Percentiles rank a stretch among this genome's conserved stretches.
Evolutionary conservation across 257 asterid genomes (phyloP).

Genomic region (Jacaranda mimosifolia): DNA sequence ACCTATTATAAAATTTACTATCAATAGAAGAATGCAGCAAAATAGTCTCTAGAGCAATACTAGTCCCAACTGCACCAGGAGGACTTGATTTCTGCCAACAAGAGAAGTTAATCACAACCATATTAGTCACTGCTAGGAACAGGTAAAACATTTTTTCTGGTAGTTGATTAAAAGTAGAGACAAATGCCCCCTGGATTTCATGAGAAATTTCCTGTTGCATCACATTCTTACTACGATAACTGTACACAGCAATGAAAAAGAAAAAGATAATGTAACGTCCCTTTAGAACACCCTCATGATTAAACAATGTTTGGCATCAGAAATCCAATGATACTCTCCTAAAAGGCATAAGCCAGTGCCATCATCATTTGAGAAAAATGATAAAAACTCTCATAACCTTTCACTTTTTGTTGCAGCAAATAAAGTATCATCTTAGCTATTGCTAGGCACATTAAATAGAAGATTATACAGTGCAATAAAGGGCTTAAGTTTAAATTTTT

Average conservation of each 20-base stretch:
- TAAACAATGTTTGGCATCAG: constrained; percentile 14
- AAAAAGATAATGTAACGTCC: background rate
- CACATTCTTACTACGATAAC: background rate
- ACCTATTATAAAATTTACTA: constrained; percentile 60
- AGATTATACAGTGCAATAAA: background rate
- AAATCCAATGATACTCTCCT: constrained; percentile 5
- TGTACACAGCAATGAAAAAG: background rate
- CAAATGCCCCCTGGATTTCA: background rate
- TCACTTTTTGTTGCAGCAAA: constrained; percentile 21
- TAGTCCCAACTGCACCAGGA: constrained; percentile 94
- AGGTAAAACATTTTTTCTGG: background rate
- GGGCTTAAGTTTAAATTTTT: background rate
- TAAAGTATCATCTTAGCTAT: background rate
- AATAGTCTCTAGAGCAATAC: constrained; percentile 93
- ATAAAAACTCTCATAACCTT: background rate
- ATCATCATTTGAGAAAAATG: background rate
- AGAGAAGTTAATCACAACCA: constrained; percentile 36
- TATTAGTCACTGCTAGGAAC: constrained; percentile 9
- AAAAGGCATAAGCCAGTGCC: constrained; percentile 11
- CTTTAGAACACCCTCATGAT: constrained; percentile 9
- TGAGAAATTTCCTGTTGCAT: background rate
- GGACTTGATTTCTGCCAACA: constrained; percentile 77
- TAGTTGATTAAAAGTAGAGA: background rate
- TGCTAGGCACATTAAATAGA: background rate
- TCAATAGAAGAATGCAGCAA: constrained; percentile 69